Evolutionary conservation across 805 yeast genomes (phyloP).

Genomic region (Wickerhamiella hasegawae): DNA sequence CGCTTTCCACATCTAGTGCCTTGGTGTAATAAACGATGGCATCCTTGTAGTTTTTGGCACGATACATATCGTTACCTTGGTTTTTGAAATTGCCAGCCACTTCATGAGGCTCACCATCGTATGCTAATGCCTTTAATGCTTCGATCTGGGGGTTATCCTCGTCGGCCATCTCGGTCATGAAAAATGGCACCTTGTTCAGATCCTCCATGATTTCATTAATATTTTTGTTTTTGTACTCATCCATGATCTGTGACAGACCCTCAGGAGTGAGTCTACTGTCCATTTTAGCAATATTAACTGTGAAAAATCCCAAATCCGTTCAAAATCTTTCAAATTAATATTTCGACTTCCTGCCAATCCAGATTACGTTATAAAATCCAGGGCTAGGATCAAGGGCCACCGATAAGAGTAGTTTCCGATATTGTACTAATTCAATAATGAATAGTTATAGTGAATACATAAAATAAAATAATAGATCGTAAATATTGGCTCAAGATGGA

Average conservation of each 20-base stretch:
- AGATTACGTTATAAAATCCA: too few relatives aligned
- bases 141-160: constrained; percentile 53
- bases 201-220: constrained; percentile 65
- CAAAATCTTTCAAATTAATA: too few relatives aligned
- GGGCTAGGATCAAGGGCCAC: too few relatives aligned
- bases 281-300: too few relatives aligned
- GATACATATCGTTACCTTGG: constrained; percentile 84
- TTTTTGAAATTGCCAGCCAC: constrained; percentile 75
- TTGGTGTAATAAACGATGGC: constrained; percentile 70
- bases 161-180: constrained; percentile 77
- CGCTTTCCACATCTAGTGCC: constrained; percentile 60
- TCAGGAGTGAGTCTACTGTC: background rate
- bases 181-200: constrained; percentile 74
- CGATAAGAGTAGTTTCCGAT: too few relatives aligned
- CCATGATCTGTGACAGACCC: constrained; percentile 12
- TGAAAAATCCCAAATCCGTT: too few relatives aligned
- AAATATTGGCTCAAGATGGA: constrained; percentile 20
- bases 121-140: constrained; percentile 80
- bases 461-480: background rate
- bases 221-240: constrained; percentile 33
- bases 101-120: constrained; percentile 92
- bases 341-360: too few relatives aligned
- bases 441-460: background rate
- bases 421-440: too few relatives aligned
- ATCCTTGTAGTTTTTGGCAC: constrained; percentile 48